Evolutionary conservation across 225 moss, liverwort and hornwort species (phyloP).

Genomic region (Neckera pumila): DNA sequence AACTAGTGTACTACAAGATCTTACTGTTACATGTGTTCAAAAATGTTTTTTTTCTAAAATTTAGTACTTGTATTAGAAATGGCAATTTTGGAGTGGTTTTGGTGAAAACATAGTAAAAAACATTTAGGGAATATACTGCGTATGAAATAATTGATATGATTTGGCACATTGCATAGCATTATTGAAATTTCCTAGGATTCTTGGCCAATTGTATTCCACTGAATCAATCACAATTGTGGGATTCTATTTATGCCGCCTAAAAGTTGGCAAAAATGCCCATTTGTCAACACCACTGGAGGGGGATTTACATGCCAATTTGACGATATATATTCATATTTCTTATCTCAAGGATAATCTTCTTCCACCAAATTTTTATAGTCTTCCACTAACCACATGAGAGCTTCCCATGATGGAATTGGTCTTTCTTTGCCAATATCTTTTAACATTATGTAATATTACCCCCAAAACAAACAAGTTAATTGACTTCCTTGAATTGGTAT

Average conservation of each 20-base stretch:
- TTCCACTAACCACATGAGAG: not conserved
- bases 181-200: not conserved
- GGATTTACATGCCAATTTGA: not conserved
- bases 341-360: not conserved
- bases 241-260: rapidly evolving
- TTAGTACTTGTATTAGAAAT: no score
- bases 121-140: not conserved
- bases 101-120: no score
- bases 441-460: not conserved
- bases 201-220: not conserved
- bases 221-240: rapidly evolving
- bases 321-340: not conserved
- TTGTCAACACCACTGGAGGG: rapidly evolving
- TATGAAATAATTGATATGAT: not conserved
- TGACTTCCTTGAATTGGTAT: rapidly evolving
- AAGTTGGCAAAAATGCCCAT: not conserved
- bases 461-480: not conserved
- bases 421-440: not conserved
- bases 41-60: no score
- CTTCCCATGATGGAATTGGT: not conserved
- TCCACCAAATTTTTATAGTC: not conserved
- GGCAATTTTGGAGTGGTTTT: no score
- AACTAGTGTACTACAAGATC: no score
- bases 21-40: no score
- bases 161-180: rapidly evolving